phyloP scores from a whole-genome alignment of 2,329 filamentous ascomycete species.

The Neofusicoccum parvum region DNA sequence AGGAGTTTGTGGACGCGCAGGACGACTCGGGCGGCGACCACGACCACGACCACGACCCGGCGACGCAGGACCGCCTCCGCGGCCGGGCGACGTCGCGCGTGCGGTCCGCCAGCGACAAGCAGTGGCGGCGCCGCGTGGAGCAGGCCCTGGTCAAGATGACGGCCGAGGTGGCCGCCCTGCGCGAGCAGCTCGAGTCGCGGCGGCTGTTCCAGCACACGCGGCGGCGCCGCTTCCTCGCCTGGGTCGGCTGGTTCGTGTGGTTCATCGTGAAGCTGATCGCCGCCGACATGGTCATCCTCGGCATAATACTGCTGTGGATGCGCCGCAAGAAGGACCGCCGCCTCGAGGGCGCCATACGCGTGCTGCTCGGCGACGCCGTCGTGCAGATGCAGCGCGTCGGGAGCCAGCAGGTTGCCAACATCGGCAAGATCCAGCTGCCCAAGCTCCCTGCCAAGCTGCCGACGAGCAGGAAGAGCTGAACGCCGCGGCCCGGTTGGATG shows the following conservation, averaged over 20 bases:
- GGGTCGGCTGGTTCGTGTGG: constrained; percentile 73
- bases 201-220: constrained; percentile 68
- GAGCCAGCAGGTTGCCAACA: constrained; percentile 26
- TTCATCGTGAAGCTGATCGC: constrained; percentile 70
- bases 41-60: constrained; percentile 30
- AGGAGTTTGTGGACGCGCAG: constrained; percentile 53
- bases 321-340: constrained; percentile 69
- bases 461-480: constrained; percentile 24
- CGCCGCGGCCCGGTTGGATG: not conserved
- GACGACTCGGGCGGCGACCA: constrained; percentile 44
- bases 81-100: not conserved
- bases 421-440: constrained; percentile 31
- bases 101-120: constrained; percentile 42
- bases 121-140: constrained; percentile 83
- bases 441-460: constrained; percentile 29
- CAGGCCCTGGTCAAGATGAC: constrained; percentile 85
- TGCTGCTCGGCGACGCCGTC: constrained; percentile 56
- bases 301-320: constrained; percentile 71
- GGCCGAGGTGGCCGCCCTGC: constrained; percentile 85
- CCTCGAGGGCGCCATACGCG: constrained; percentile 72
- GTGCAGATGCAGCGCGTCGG: constrained; percentile 40
- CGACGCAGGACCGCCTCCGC: not conserved
- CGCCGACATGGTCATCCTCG: constrained; percentile 68
- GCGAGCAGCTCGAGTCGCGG: constrained; percentile 84
- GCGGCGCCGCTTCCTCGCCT: constrained; percentile 66